phyloP scores from a whole-genome alignment of 148 eudicot species.

The Rhododendron henanense region DNA sequence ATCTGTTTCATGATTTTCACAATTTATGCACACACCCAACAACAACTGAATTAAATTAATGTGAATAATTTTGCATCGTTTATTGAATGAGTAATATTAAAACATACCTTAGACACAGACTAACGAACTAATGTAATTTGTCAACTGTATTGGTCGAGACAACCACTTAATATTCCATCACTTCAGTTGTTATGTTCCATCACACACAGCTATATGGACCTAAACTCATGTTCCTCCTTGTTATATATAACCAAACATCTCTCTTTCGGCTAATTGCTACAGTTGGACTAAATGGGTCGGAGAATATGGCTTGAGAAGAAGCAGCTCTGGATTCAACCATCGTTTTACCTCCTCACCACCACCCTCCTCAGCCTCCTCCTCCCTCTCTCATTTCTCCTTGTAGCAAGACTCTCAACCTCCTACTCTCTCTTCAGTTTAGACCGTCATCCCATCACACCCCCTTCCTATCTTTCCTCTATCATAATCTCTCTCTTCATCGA shows the following conservation, averaged over 20 bases:
- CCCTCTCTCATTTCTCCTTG: slow-evolving; percentile 72
- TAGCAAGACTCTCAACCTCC: slow-evolving; percentile 65
- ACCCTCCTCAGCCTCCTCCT: slow-evolving; percentile 76
- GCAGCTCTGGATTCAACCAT: slow-evolving; percentile 21
- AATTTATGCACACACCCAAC: background rate
- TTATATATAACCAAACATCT: background rate
- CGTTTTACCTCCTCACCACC: slow-evolving; percentile 46
- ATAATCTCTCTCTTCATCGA: slow-evolving; percentile 28
- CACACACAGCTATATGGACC: background rate
- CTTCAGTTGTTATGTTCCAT: background rate
- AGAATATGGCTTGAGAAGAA: slow-evolving; percentile 27
- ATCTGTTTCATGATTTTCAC: background rate
- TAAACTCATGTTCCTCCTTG: background rate
- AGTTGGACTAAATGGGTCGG: slow-evolving; percentile 31
- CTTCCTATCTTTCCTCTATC: background rate
- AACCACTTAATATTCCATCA: background rate
- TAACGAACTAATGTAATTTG: background rate
- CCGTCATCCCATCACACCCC: background rate
- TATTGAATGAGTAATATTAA: background rate
- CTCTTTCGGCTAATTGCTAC: slow-evolving; percentile 3
- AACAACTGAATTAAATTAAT: background rate
- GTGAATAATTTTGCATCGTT: background rate
- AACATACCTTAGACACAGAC: background rate
- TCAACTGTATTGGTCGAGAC: background rate
- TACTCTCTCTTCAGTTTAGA: slow-evolving; percentile 34